phyloP scores from a whole-genome alignment of 1,284 basidiomycete species.

The Pseudozyma sp. region DNA sequence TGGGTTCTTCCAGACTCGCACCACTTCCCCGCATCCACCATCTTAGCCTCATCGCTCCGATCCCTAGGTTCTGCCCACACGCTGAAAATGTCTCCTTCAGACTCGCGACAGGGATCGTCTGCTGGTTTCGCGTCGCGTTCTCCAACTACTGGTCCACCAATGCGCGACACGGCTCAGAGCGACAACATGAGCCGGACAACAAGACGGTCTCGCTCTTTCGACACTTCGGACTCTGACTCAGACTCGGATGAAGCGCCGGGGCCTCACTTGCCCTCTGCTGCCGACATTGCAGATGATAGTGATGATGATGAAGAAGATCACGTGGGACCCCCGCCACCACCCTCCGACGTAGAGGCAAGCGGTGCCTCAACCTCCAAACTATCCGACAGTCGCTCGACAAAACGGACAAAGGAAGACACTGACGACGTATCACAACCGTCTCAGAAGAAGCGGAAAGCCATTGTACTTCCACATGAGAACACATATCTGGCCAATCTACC shows the following conservation, averaged over 20 bases:
- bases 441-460: constrained; percentile 36
- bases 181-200: not conserved
- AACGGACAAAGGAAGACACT: constrained; percentile 8
- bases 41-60: too few relatives aligned
- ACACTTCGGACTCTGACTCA: constrained; percentile 21
- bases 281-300: not conserved
- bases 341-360: not conserved
- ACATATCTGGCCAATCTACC: constrained; percentile 93
- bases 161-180: not conserved
- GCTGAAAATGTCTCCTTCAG: not conserved
- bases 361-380: not conserved
- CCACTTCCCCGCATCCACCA: too few relatives aligned
- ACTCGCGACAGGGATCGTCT: not conserved
- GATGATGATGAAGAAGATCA: constrained; percentile 14
- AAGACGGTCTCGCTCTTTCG: constrained; percentile 27
- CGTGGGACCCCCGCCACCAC: constrained; percentile 30
- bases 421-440: constrained; percentile 3
- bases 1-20: too few relatives aligned
- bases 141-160: constrained; percentile 11
- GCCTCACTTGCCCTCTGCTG: constrained; percentile 5
- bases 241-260: constrained; percentile 17
- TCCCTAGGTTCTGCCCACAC: too few relatives aligned
- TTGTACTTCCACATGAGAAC: constrained; percentile 77
- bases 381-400: constrained; percentile 1
- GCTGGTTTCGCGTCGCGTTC: constrained; percentile 10